A percentile compares a stretch with the other conserved stretches of the same genome.
These are phyloP conservation scores for Theileria parva DNA, from an alignment of 169 alveolate genomes.

Conservation along the genomic window DNA sequence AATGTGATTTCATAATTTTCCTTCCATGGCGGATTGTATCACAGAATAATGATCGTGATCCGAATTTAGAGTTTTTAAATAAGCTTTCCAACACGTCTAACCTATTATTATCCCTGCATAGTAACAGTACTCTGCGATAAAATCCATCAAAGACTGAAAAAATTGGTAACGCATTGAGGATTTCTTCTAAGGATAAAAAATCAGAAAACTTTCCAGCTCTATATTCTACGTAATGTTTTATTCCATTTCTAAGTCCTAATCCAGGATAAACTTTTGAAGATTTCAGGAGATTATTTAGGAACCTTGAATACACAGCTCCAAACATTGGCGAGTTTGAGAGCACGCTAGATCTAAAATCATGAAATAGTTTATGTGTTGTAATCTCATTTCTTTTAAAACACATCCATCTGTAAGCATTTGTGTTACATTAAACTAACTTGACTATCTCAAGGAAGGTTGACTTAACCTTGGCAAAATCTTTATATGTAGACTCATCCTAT, in stretches of 20 bases:
- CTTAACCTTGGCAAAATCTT: conserved; percentile 24
- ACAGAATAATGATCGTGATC: neutral
- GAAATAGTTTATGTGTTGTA: conserved; percentile 21
- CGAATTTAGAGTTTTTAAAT: neutral
- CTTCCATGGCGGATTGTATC: neutral
- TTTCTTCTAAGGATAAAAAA: neutral
- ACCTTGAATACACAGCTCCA: conserved; percentile 56
- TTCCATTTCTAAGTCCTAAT: conserved; percentile 6
- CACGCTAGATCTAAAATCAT: conserved; percentile 9
- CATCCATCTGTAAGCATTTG: conserved; percentile 30
- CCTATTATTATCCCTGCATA: neutral
- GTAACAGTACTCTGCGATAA: neutral
- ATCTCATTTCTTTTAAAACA: conserved; percentile 39
- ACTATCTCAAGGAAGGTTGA: conserved; percentile 27
- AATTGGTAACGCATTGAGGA: neutral
- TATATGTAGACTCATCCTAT: neutral
- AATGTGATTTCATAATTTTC: neutral
- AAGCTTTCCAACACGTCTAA: conserved; percentile 6
- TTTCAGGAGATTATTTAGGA: conserved; percentile 23
- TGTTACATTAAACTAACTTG: conserved; percentile 1
- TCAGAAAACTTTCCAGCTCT: neutral
- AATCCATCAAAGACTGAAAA: neutral
- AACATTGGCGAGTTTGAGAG: conserved; percentile 28
- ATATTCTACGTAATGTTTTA: neutral
- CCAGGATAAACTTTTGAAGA: conserved; percentile 24